These are phyloP conservation scores for Lanzia echinophila DNA, from an alignment of 2,329 filamentous ascomycete species.

Conservation along the genomic window DNA sequence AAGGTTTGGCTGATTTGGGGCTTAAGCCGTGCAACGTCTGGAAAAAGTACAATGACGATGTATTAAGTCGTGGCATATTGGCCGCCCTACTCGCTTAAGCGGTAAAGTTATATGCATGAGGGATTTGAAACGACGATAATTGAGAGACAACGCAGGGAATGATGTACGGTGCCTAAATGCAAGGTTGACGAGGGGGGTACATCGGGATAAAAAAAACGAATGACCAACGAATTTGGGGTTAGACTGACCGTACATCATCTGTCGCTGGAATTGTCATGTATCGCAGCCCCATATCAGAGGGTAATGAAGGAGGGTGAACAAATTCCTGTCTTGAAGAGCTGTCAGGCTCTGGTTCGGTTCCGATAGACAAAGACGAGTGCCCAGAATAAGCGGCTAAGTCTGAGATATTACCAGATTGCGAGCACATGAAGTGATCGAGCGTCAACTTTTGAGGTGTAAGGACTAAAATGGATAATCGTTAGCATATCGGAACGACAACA, in stretches of 20 bases:
- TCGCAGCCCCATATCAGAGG: constrained; percentile 31
- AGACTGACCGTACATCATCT: constrained; percentile 33
- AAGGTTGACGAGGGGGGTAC: constrained; percentile 15
- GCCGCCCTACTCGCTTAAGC: constrained; percentile 10
- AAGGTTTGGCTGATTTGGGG: constrained; percentile 21
- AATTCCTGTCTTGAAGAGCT: constrained; percentile 30
- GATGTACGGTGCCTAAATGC: constrained; percentile 24
- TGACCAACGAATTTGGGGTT: constrained; percentile 19
- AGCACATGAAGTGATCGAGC: constrained; percentile 32
- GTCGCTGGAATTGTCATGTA: constrained; percentile 28
- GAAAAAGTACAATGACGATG: constrained; percentile 16
- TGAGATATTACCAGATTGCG: constrained; percentile 32
- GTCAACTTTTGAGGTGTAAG: constrained; percentile 21
- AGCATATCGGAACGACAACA: constrained; percentile 12
- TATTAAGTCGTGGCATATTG: constrained; percentile 25
- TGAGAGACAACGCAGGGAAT: constrained; percentile 7
- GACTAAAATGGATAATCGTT: constrained; percentile 19
- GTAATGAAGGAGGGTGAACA: constrained; percentile 21
- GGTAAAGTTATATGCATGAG: constrained; percentile 14
- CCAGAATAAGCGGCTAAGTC: constrained; percentile 28
- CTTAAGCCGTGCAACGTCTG: constrained; percentile 26
- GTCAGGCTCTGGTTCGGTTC: constrained; percentile 30
- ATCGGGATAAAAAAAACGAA: constrained; percentile 19
- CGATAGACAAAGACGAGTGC: constrained; percentile 29
- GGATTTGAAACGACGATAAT: constrained; percentile 12